Conservation (phyloP, 768 basidiomycete species). For the Paxillus ammoniavirescens region DNA sequence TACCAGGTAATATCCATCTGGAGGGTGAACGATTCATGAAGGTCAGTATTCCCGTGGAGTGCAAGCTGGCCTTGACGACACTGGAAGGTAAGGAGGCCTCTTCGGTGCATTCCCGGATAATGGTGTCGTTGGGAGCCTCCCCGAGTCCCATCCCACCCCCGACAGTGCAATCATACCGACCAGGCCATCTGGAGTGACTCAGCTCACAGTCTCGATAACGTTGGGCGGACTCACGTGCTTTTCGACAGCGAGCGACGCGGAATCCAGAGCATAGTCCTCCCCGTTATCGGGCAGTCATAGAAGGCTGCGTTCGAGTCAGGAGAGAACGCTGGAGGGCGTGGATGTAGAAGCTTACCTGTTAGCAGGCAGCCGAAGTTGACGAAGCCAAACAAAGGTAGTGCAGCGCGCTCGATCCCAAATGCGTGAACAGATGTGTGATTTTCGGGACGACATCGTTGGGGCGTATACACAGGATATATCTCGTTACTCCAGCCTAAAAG, state of each 20-base stretch:
- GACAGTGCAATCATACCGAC: conserved; percentile 42
- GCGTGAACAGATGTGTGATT: conserved; percentile 14
- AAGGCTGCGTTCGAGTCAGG: conserved; percentile 26
- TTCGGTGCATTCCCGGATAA: conserved; percentile 42
- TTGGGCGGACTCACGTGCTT: conserved; percentile 33
- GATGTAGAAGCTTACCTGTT: conserved; percentile 27
- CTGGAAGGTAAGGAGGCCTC: conserved; percentile 40
- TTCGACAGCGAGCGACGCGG: conserved; percentile 41
- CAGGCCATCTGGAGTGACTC: conserved; percentile 23
- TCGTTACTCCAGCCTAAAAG: conserved; percentile 23
- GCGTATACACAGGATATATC: conserved; percentile 24
- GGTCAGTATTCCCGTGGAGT: conserved; percentile 37
- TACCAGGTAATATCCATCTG: conserved; percentile 43
- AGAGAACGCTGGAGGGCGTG: neutral
- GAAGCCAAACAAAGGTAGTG: conserved; percentile 44
- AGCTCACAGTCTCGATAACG: neutral
- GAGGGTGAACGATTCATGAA: conserved; percentile 43
- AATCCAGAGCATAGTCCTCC: conserved; percentile 36
- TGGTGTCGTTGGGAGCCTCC: conserved; percentile 35
- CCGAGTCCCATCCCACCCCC: conserved; percentile 44
- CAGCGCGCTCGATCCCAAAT: conserved; percentile 43
- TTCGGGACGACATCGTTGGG: conserved; percentile 7
- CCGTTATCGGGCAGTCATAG: conserved; percentile 30
- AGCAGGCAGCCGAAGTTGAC: conserved; percentile 44
- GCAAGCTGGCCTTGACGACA: conserved; percentile 33